These are phyloP conservation scores for Colletotrichum salicis DNA, from an alignment of 2,329 filamentous ascomycete genomes.

Conservation along the genomic window DNA sequence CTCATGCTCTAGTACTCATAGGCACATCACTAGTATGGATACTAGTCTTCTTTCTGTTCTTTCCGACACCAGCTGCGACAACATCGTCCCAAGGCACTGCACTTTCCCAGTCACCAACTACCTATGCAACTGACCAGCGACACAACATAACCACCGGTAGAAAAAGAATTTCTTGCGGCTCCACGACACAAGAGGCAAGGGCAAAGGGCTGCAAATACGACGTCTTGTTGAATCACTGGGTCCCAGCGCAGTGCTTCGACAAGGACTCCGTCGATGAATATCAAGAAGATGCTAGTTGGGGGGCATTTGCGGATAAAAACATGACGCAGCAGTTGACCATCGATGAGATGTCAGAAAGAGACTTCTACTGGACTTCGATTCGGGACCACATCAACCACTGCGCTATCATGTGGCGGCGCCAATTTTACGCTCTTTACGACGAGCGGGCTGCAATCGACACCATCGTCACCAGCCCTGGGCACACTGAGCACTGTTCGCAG, in stretches of 20 bases:
- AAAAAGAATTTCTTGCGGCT: conserved; percentile 37
- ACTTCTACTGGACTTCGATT: conserved; percentile 39
- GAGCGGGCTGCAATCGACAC: conserved; percentile 38
- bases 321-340: conserved; percentile 37
- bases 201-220: conserved; percentile 39
- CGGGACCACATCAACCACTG: conserved; percentile 44
- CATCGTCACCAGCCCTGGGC: conserved; percentile 38
- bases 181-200: conserved; percentile 36
- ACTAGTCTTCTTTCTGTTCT: conserved; percentile 34
- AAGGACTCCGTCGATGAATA: conserved; percentile 41
- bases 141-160: conserved; percentile 38
- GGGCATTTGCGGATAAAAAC: conserved; percentile 38
- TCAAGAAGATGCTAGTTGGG: conserved; percentile 40
- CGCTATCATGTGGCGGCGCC: conserved; percentile 41
- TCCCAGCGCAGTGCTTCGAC: conserved; percentile 38
- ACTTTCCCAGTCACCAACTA: neutral
- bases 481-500: conserved; percentile 43
- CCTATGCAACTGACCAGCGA: neutral
- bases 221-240: conserved; percentile 41
- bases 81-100: neutral
- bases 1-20: conserved; percentile 36
- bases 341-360: conserved; percentile 38
- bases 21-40: conserved; percentile 40
- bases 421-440: conserved; percentile 40
- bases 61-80: conserved; percentile 9